Base-by-base conservation (phyloP, 345 rosid species). In the Citrus sp. region DNA sequence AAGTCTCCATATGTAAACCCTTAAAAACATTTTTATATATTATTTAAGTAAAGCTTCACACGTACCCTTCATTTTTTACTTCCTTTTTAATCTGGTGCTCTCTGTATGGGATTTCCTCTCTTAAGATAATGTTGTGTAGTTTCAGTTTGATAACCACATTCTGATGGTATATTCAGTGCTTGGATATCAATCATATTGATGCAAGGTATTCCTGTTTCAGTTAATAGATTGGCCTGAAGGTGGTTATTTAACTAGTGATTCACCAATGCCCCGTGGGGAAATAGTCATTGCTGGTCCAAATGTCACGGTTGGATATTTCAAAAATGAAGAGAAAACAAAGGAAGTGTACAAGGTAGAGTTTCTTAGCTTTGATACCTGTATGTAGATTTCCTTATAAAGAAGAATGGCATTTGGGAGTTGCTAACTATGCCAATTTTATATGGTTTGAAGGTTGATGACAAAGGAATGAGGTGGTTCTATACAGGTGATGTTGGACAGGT, bases 201-300 rank as follows among this genome's bases (percentile, higher is more conserved):
- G 35, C 24, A 10, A 42, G 25, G 4, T 38, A 21, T 79, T 16
- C 76, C 22, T 64, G 61, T 80, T 86, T 74, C 98, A 97, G 99
- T 88, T 95, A 83, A 80, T 95, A 82, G 91, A 97, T 87, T 97
- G 99, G 99, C 85, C 96, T 18, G 98, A 93, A 90, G 98, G 98
- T 40, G 96, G 98, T 42, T 94, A 97, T 84, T 81, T 90, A 73
- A 87, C 63, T 59, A 86, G 83, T 59, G 92, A 94, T 88, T 85
- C 89, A 75, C 98, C 97, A 28, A 93, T 86, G 94, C 94, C 98
- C 70, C 97, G 98, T 69, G 99, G 99, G 77, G 99, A 97, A 89
- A 93, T 94, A 73, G 93, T 97, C 21, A 83, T 97, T 19, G 98
- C 98, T 77, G 99, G 99, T 77, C 94, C 98, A 67, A 93, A 85